These are phyloP conservation scores for Beauveria pseudobassiana DNA, from an alignment of 2,329 filamentous ascomycete species.

Conservation along the genomic window DNA sequence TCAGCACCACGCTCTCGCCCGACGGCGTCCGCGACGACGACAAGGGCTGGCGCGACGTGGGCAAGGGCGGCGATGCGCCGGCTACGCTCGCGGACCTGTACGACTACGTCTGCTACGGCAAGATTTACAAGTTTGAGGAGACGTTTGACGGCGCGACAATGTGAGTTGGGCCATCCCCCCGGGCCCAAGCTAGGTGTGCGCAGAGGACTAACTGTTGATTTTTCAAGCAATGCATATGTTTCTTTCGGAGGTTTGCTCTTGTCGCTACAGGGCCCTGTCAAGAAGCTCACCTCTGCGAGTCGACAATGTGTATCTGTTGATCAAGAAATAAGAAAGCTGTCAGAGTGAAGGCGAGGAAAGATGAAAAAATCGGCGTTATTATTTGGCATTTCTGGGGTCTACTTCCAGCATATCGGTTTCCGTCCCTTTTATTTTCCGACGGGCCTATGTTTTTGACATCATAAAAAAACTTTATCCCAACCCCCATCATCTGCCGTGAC, in stretches of 20 bases:
- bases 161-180: conserved; percentile 39
- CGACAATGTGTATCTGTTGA: conserved; percentile 85
- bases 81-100: conserved; percentile 67
- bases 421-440: neutral
- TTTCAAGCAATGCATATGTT: conserved; percentile 75
- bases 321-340: conserved; percentile 65
- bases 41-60: conserved; percentile 74
- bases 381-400: neutral
- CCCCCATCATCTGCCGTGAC: neutral
- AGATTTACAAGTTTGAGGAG: conserved; percentile 84
- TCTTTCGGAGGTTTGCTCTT: conserved; percentile 91
- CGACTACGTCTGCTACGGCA: conserved; percentile 83
- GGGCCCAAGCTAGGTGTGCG: too few relatives aligned
- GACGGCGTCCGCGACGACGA: conserved; percentile 75
- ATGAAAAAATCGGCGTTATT: neutral
- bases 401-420: neutral
- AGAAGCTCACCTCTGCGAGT: conserved; percentile 91
- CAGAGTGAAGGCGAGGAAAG: neutral
- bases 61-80: conserved; percentile 45
- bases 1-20: conserved; percentile 78
- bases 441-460: neutral
- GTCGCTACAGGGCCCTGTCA: conserved; percentile 87
- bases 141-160: conserved; percentile 72
- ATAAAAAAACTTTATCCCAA: neutral
- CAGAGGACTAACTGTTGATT: neutral